Evolutionary conservation across 2,329 filamentous ascomycete genomes (phyloP).

Genomic region (Penicillium sp.): DNA sequence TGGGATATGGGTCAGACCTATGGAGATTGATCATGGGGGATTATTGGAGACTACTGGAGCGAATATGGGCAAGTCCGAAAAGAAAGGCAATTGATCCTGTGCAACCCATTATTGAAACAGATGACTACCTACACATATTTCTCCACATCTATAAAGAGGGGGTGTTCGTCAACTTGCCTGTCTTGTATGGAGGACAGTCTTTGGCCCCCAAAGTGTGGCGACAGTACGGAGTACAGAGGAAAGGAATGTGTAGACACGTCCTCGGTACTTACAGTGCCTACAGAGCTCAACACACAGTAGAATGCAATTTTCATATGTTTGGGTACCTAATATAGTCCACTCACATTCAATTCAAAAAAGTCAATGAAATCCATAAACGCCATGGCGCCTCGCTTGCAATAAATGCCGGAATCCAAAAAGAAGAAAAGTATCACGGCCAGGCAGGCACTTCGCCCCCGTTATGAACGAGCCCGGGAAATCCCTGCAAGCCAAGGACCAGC

Average conservation of each 20-base stretch:
- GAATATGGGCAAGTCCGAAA: neutral
- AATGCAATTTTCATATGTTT: neutral
- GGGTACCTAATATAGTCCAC: neutral
- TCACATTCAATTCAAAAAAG: neutral
- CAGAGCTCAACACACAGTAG: neutral
- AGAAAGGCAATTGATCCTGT: conserved; percentile 7
- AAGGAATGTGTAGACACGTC: neutral
- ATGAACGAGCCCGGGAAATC: neutral
- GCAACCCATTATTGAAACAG: conserved; percentile 1
- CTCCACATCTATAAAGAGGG: neutral
- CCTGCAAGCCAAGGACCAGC: neutral
- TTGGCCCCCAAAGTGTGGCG: neutral
- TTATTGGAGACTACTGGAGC: too few species aligned
- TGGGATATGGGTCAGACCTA: neutral
- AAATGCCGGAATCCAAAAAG: neutral
- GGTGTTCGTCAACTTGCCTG: neutral
- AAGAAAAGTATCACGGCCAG: neutral
- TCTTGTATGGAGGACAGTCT: neutral
- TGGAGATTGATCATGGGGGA: too few species aligned
- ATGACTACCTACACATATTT: neutral
- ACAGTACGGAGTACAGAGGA: neutral
- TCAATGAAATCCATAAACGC: neutral
- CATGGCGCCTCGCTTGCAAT: conserved; percentile 5
- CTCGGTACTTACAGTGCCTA: neutral
- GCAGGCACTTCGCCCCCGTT: neutral